Conservation (phyloP, 768 basidiomycete genomes). For the Lactifluus volemus region DNA sequence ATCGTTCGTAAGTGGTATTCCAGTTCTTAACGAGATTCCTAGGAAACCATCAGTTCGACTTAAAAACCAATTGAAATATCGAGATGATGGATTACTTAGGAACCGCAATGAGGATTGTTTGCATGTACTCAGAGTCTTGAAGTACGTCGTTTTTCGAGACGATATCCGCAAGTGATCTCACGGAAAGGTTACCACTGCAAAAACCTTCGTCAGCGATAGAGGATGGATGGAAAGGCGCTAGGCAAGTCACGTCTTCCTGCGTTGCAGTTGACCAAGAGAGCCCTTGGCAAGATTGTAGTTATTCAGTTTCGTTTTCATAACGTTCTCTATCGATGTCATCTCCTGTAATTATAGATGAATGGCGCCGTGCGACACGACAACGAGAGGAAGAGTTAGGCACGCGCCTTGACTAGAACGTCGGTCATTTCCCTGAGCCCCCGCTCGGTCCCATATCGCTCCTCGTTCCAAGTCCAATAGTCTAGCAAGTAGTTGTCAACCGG, state of each 20-base stretch:
- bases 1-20: conserved; percentile 80
- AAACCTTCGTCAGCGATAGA: conserved; percentile 7
- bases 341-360: conserved; percentile 45
- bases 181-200: conserved; percentile 86
- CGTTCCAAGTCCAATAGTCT: conserved; percentile 88
- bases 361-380: neutral
- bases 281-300: conserved; percentile 95
- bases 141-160: conserved; percentile 78
- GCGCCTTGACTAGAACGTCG: conserved; percentile 78
- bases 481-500: conserved; percentile 73
- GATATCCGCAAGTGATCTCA: conserved; percentile 76
- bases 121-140: conserved; percentile 86
- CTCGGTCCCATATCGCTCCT: conserved; percentile 80
- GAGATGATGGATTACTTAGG: conserved; percentile 57
- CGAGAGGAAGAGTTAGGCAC: conserved; percentile 12
- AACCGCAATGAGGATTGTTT: conserved; percentile 87
- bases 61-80: neutral
- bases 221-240: conserved; percentile 13
- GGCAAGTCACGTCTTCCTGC: conserved; percentile 75
- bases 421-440: conserved; percentile 76
- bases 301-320: conserved; percentile 85
- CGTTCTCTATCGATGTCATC: conserved; percentile 88
- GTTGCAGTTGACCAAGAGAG: conserved; percentile 80
- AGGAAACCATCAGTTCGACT: conserved; percentile 6
- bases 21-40: conserved; percentile 83